phyloP scores from a whole-genome alignment of 1,284 basidiomycete genomes.

The Laetiporus sulphureus region DNA sequence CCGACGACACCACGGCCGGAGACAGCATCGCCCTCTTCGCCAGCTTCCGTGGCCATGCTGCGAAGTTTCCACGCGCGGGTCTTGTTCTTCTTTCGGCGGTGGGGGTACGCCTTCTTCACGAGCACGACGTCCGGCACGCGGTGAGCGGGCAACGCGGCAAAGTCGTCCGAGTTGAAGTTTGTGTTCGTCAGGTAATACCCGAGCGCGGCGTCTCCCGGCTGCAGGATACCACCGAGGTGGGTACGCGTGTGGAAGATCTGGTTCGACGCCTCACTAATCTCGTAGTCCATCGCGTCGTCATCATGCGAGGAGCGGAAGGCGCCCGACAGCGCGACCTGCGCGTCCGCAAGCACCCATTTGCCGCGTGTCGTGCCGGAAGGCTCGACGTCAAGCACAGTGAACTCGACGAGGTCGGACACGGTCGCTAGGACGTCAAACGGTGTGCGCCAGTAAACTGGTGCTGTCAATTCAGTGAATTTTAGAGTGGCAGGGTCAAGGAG shows the following conservation, averaged over 20 bases:
- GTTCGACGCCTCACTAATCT: conserved; percentile 45
- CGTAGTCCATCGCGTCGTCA: conserved; percentile 56
- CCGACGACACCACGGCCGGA: conserved; percentile 81
- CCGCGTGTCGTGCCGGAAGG: conserved; percentile 66
- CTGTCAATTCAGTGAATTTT: conserved; percentile 74
- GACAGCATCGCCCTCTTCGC: conserved; percentile 74
- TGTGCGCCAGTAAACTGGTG: conserved; percentile 86
- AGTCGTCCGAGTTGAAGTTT: conserved; percentile 92
- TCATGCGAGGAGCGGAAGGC: conserved; percentile 56
- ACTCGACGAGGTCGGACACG: conserved; percentile 87
- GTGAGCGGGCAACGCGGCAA: conserved; percentile 66
- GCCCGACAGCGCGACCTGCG: conserved; percentile 85
- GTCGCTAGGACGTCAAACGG: conserved; percentile 84
- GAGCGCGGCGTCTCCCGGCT: conserved; percentile 90
- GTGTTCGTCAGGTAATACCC: conserved; percentile 86
- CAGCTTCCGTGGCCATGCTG: conserved; percentile 92
- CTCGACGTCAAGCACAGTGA: conserved; percentile 93
- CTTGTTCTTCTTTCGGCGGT: conserved; percentile 87
- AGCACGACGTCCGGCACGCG: conserved; percentile 90
- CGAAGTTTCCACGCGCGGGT: conserved; percentile 85
- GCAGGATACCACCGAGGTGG: conserved; percentile 90
- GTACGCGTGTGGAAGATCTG: conserved; percentile 96
- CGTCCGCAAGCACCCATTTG: conserved; percentile 86
- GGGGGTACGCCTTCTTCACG: conserved; percentile 94
- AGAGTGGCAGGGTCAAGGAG: conserved; percentile 88